phyloP scores from a whole-genome alignment of 208 protist genomes.

The Novymonas esmeraldas region DNA sequence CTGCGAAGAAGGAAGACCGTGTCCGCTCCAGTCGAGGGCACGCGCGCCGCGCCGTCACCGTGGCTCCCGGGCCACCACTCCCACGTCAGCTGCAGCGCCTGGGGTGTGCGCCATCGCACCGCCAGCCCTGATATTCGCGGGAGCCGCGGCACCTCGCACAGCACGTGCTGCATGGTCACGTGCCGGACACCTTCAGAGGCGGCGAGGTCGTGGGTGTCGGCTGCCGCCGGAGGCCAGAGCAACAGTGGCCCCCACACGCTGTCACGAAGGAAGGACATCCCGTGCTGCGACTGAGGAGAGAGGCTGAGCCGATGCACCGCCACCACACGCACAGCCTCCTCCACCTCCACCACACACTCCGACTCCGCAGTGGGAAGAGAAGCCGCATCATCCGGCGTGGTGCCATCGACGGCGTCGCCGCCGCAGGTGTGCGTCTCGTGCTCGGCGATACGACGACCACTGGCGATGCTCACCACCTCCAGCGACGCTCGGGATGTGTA shows the following conservation, averaged over 20 bases:
- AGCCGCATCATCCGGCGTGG: neutral
- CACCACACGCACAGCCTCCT: conserved; percentile 11
- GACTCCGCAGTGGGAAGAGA: neutral
- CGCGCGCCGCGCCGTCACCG: too few species aligned
- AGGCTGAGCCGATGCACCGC: conserved; percentile 10
- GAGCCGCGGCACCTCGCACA: conserved; percentile 12
- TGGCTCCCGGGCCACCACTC: conserved; percentile 7
- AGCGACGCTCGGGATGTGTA: conserved; percentile 7
- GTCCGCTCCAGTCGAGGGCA: neutral
- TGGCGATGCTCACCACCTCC: neutral
- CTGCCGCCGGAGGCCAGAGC: neutral
- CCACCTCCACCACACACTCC: neutral
- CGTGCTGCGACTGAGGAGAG: neutral
- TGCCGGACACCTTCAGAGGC: neutral
- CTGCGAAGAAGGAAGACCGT: neutral
- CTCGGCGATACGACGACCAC: neutral
- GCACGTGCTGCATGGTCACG: neutral
- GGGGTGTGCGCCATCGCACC: conserved; percentile 9
- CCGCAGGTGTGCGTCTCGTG: conserved; percentile 1
- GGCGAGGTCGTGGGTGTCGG: neutral
- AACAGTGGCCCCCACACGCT: conserved; percentile 8
- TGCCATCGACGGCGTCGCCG: neutral
- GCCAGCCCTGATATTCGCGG: conserved; percentile 2
- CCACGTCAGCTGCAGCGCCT: conserved; percentile 20
- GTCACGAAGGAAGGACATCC: neutral